A percentile compares a stretch with the other conserved stretches of the same genome.
These are phyloP conservation scores for Fagus crenata DNA, from an alignment of 306 rosid genomes.

Conservation along the genomic window DNA sequence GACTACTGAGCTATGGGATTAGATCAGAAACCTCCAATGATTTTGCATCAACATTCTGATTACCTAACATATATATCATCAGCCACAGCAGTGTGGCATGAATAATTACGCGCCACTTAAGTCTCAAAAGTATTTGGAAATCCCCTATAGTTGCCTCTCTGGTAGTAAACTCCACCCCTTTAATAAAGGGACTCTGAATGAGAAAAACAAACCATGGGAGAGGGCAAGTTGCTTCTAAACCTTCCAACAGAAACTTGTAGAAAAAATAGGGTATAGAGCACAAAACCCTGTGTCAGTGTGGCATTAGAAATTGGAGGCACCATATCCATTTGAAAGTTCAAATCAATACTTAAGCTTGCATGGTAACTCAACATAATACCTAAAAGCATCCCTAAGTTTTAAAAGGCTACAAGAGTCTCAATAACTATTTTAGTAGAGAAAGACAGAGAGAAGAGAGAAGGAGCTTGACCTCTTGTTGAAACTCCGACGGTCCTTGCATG, in stretches of 20 bases:
- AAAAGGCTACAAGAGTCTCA: not conserved
- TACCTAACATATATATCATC: not conserved
- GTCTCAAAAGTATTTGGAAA: too few relatives aligned
- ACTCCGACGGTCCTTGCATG: constrained; percentile 63
- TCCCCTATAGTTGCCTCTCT: too few relatives aligned
- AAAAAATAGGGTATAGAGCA: not conserved
- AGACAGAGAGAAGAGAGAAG: constrained; percentile 7
- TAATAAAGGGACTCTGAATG: not conserved
- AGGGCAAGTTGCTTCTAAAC: not conserved
- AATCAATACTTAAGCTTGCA: not conserved
- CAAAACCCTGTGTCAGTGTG: not conserved
- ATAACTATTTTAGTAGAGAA: constrained; percentile 16
- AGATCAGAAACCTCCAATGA: not conserved
- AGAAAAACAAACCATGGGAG: not conserved
- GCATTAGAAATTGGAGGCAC: not conserved
- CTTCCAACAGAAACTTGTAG: not conserved
- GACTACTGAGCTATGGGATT: not conserved
- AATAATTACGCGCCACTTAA: too few relatives aligned
- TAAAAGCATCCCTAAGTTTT: not conserved
- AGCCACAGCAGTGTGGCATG: not conserved
- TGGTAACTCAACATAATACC: not conserved
- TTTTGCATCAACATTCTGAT: not conserved
- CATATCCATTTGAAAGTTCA: not conserved
- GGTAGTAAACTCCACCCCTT: not conserved
- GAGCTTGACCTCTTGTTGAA: constrained; percentile 68